Evolutionary conservation across 805 yeast species (phyloP), one percentile per base, ranked within the genome.

Genomic region (Lachancea lanzarotensis): DNA sequence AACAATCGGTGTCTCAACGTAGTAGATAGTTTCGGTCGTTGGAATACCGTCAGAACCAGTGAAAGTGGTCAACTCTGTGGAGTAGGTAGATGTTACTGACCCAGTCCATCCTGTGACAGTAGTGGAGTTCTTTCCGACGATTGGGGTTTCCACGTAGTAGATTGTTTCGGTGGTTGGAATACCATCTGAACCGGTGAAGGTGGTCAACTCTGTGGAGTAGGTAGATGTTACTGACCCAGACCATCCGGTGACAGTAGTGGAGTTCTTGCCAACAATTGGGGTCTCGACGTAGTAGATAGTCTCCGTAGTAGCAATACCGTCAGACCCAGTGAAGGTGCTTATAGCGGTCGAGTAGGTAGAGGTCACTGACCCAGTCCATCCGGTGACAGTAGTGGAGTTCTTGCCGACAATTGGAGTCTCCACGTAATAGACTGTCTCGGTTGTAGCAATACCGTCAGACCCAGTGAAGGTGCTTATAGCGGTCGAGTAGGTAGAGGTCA

Each of bases 201-300:
- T 45, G 10, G 47, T 20, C 25, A 39, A 32, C 13, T 27, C 41
- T 9, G 55, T 52, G 9, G 52, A 33, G 40, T 38, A 46, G 20
- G 53, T 49, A n/a, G 46, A 35, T 1, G 56, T 49, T 18, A 27
- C 17, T 10, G 48, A 38, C 19, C 56, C 52, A 11, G 48, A 46
- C 51, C 56, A 50, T 17, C 48, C 39, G 4, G 50, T 38, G 25
- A 48, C 36, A 27, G 42, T 34, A 11, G 16, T 12, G 13, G 15
- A 38, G 20, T 38, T 18, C 11, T 27, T 43, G 17, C 36, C 38
- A 7, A 47, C 47, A n/a, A 47, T 43, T 35, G 25, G 25, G 8
- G 25, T 22, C 25, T 22, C 25, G 25, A 22, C 25, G 36, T 48
- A 39, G 37, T 43, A 49, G 18, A 38, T 30, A 19, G 51, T 52